Conservation (phyloP, 73 alveolate species). For the Paramecium octaurelia region DNA sequence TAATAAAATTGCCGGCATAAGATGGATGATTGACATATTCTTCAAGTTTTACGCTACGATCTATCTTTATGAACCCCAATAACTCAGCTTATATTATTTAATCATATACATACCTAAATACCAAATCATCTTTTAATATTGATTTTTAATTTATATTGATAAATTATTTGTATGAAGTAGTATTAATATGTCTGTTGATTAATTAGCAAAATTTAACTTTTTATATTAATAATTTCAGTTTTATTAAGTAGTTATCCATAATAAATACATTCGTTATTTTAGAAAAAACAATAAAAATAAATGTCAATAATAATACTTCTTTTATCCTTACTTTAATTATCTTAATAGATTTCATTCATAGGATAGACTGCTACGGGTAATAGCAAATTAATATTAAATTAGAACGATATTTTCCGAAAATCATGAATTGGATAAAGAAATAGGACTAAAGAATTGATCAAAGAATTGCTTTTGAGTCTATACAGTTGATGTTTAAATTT, state of each 20-base stretch:
- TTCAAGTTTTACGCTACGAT: neutral
- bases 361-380: neutral
- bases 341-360: neutral
- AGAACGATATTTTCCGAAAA: neutral
- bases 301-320: neutral
- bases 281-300: neutral
- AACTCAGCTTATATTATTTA: constrained; percentile 23
- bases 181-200: neutral
- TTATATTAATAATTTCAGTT: neutral
- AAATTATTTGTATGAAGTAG: neutral
- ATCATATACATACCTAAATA: neutral
- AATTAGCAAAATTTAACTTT: neutral
- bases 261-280: neutral
- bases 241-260: neutral
- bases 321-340: neutral
- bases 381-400: neutral
- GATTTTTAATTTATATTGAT: neutral
- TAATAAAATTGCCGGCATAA: constrained; percentile 37
- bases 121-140: neutral
- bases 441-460: neutral
- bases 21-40: constrained; percentile 41
- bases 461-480: neutral
- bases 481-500: neutral
- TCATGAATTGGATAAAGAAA: neutral
- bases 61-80: constrained; percentile 42